Base-by-base conservation (phyloP, 2,329 filamentous ascomycete genomes). In the Microdochium trichocladiopsis region DNA sequence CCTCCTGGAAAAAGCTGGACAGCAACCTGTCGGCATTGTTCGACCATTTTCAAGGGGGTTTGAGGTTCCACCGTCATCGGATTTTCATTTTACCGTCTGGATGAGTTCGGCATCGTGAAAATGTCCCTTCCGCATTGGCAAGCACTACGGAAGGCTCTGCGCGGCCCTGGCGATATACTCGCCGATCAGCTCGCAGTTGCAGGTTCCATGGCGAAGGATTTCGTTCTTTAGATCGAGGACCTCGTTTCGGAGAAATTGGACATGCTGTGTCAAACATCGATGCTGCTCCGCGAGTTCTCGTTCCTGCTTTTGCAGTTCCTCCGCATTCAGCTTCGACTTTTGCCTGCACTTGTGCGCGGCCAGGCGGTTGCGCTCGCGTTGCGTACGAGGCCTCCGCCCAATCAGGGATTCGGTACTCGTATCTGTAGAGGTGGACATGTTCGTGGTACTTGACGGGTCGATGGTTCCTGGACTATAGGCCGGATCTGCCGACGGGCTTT, bases 291-390 rank as follows among this genome's bases (percentile, higher is more conserved):
- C 56, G 36, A 61, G 57, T n/a, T 55, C 52, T 31, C 61, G 54
- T 21, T 64, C 63, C 53, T 59, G 60, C 47, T 62, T 65, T 56
- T 80, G 76, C 33, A 80, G 69, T 36, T 69, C 62, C 31, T 74
- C 69, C 50, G 72, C 74, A 59, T 74, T 76, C 51, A 74, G 71
- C 67, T 79, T 80, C 65, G 79, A 79, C 67, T 79, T 79, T 57
- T 74, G 72, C 24, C 78, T 71, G 62, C 78, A 80, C 60, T 80
- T 80, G 60, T 75, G 75, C 3, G 78, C 78, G 8, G 78, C 78
- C 3, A 79, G 64, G 12, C 77, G 70, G 58, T 81, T 81, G 64
- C 78, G 75, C 31, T 49, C 54, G 6, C 57, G 56, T 23, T 56
- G 4, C 18, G 49, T 21, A 25, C 41, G 43, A 48, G 41, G 41